Percentiles rank a stretch among this genome's conserved stretches.
Evolutionary conservation across 495 filamentous ascomycete species (phyloP).

Genomic region (Rhypophila decipiens): DNA sequence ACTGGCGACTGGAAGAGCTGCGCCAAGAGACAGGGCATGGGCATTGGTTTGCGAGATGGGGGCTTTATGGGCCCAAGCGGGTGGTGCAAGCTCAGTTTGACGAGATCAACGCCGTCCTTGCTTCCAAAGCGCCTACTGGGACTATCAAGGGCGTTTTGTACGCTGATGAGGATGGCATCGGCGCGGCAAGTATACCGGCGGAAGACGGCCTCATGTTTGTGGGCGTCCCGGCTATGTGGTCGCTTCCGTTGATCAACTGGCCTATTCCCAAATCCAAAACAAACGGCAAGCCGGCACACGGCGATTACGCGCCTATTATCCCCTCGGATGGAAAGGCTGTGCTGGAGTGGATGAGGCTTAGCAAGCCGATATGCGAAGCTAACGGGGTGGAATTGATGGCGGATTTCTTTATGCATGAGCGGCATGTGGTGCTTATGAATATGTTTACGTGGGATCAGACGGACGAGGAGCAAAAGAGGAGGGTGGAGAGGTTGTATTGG

Average conservation of each 20-base stretch:
- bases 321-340: constrained; percentile 31
- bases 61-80: constrained; percentile 37
- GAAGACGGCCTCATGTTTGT: constrained; percentile 34
- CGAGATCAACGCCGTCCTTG: constrained; percentile 33
- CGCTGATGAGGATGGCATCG: constrained; percentile 31
- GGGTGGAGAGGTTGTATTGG: constrained; percentile 24
- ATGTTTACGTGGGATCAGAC: constrained; percentile 41
- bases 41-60: constrained; percentile 42
- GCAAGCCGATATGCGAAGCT: constrained; percentile 30
- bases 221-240: constrained; percentile 35
- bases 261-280: constrained; percentile 18
- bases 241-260: constrained; percentile 36
- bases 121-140: constrained; percentile 29
- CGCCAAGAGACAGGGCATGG: constrained; percentile 36
- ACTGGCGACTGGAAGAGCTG: constrained; percentile 37
- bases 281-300: constrained; percentile 32
- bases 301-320: constrained; percentile 38
- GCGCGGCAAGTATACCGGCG: constrained; percentile 27
- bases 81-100: constrained; percentile 42
- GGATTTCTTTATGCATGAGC: constrained; percentile 41
- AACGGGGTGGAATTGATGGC: constrained; percentile 37
- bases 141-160: constrained; percentile 30
- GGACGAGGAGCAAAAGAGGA: constrained; percentile 23
- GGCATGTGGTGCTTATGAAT: constrained; percentile 35
- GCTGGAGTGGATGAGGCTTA: constrained; percentile 32